These are phyloP conservation scores for Magnusiomyces fungicola DNA, from an alignment of 1,139 yeast species.

Conservation along the genomic window DNA sequence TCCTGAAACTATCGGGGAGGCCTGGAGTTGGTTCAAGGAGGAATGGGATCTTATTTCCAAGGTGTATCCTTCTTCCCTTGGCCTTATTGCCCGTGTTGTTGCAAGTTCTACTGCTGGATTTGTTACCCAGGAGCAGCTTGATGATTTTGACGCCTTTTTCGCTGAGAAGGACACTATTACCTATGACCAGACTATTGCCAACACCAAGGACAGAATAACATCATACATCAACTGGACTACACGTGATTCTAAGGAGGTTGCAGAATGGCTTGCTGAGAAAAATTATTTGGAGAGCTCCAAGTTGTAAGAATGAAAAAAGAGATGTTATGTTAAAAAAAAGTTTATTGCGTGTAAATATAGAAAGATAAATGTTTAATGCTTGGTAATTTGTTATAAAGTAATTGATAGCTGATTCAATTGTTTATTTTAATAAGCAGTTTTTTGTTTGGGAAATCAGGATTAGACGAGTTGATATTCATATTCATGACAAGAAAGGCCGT, in stretches of 20 bases:
- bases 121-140: slow-evolving; percentile 52
- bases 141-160: slow-evolving; percentile 54
- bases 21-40: slow-evolving; percentile 71
- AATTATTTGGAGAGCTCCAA: neutral
- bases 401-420: too few species aligned
- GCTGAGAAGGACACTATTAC: slow-evolving; percentile 57
- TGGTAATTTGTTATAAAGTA: too few species aligned
- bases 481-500: too few species aligned
- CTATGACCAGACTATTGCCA: slow-evolving; percentile 65
- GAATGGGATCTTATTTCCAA: slow-evolving; percentile 65
- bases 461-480: too few species aligned
- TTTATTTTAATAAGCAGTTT: too few species aligned
- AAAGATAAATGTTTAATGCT: too few species aligned
- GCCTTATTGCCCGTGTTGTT: slow-evolving; percentile 72
- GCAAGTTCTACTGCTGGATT: slow-evolving; percentile 55
- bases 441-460: too few species aligned
- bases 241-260: slow-evolving; percentile 52
- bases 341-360: too few species aligned
- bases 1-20: slow-evolving; percentile 52
- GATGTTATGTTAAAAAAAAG: too few species aligned
- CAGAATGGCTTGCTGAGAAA: slow-evolving; percentile 34
- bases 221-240: slow-evolving; percentile 59
- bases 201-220: slow-evolving; percentile 58
- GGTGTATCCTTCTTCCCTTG: slow-evolving; percentile 72
- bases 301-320: too few species aligned